These are phyloP conservation scores for Suillus weaverae DNA, from an alignment of 768 basidiomycete genomes.

Conservation along the genomic window DNA sequence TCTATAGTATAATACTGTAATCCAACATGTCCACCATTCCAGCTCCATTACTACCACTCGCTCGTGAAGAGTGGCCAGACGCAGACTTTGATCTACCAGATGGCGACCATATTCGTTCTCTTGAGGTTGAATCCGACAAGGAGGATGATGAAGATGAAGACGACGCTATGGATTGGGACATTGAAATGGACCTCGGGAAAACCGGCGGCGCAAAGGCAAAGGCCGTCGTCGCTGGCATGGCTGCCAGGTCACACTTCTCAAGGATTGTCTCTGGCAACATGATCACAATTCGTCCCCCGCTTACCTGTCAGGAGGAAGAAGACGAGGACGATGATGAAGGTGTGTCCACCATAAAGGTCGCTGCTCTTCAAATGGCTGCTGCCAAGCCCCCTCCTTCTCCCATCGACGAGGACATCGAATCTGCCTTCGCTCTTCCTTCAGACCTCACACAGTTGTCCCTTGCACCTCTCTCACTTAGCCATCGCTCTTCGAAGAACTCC, in stretches of 20 bases:
- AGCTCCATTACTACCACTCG: slow-evolving; percentile 51
- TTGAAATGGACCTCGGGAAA: slow-evolving; percentile 67
- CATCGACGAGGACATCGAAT: slow-evolving; percentile 77
- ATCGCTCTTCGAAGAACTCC: slow-evolving; percentile 79
- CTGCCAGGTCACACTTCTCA: slow-evolving; percentile 43
- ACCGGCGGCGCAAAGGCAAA: slow-evolving; percentile 52
- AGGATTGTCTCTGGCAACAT: slow-evolving; percentile 23
- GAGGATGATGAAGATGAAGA: slow-evolving; percentile 58
- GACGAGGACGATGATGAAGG: slow-evolving; percentile 80
- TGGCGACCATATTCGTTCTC: slow-evolving; percentile 62
- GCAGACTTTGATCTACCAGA: slow-evolving; percentile 87
- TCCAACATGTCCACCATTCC: slow-evolving; percentile 57
- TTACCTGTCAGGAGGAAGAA: slow-evolving; percentile 44
- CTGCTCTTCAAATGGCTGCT: slow-evolving; percentile 46
- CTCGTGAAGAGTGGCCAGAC: slow-evolving; percentile 82
- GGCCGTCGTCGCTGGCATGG: slow-evolving; percentile 38
- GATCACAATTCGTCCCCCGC: slow-evolving; percentile 66
- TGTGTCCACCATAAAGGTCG: slow-evolving; percentile 80
- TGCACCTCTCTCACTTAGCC: slow-evolving; percentile 71
- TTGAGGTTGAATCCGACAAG: slow-evolving; percentile 59
- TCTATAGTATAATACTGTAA: slow-evolving; percentile 23
- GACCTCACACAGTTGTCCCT: slow-evolving; percentile 83
- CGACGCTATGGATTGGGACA: slow-evolving; percentile 76
- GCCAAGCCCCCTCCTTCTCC: slow-evolving; percentile 37
- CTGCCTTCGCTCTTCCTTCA: slow-evolving; percentile 76